Conservation (phyloP, 768 basidiomycete species). For the Amanita thiersii region DNA sequence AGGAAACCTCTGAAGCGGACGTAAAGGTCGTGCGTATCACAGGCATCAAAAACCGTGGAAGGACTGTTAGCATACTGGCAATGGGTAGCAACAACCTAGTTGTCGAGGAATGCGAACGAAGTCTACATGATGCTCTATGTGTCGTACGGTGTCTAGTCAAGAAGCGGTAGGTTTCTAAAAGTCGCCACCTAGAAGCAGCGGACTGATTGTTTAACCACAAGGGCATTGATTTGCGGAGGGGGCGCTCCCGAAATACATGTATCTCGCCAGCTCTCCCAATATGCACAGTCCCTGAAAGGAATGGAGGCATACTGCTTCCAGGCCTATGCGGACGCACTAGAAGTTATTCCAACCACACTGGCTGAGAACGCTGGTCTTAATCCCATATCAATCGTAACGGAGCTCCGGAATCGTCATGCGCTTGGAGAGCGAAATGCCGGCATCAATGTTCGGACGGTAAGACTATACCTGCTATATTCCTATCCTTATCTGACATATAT, state of each 20-base stretch:
- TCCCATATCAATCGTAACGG: slow-evolving; percentile 96
- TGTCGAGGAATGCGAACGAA: slow-evolving; percentile 94
- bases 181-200: not conserved
- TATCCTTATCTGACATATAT: not conserved
- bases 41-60: slow-evolving; percentile 89
- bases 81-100: slow-evolving; percentile 92
- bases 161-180: slow-evolving; percentile 64
- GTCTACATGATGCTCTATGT: slow-evolving; percentile 97
- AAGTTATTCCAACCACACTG: slow-evolving; percentile 94
- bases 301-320: slow-evolving; percentile 99
- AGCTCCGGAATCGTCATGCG: slow-evolving; percentile 94
- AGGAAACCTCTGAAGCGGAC: slow-evolving; percentile 75
- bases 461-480: slow-evolving; percentile 13
- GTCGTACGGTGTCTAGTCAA: slow-evolving; percentile 98
- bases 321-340: slow-evolving; percentile 94
- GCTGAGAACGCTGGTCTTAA: slow-evolving; percentile 99
- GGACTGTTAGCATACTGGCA: slow-evolving; percentile 92
- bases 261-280: slow-evolving; percentile 82
- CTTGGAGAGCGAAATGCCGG: slow-evolving; percentile 91
- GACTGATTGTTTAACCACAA: slow-evolving; percentile 9
- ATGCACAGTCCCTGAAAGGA: slow-evolving; percentile 89
- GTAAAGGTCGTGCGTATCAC: slow-evolving; percentile 92
- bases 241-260: slow-evolving; percentile 98
- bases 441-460: slow-evolving; percentile 95
- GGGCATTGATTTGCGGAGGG: slow-evolving; percentile 91